Conservation (phyloP, 345 rosid genomes). For the Hibiscus tridactylites region DNA sequence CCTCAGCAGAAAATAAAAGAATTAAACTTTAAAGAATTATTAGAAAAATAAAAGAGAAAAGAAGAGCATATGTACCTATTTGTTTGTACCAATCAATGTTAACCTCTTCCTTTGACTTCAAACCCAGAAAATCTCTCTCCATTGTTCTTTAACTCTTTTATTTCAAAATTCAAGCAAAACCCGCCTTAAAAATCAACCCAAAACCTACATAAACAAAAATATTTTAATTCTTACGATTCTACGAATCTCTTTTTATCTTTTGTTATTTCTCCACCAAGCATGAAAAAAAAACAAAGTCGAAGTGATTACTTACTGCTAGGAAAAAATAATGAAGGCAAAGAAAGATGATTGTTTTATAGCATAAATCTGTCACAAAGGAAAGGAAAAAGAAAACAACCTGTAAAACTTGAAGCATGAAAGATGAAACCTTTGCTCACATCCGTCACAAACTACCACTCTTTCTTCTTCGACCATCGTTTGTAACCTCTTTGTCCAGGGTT, state of each 20-base stretch:
- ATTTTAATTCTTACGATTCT: constrained; percentile 10
- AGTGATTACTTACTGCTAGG: constrained; percentile 8
- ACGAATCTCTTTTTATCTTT: neutral
- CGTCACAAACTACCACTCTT: too few relatives aligned
- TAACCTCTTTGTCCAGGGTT: too few relatives aligned
- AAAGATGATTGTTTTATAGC: neutral
- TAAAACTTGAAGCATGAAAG: too few relatives aligned
- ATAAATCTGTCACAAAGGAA: neutral
- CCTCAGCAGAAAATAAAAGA: neutral
- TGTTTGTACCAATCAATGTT: constrained; percentile 33
- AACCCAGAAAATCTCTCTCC: constrained; percentile 85
- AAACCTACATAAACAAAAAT: neutral
- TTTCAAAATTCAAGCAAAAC: constrained; percentile 13
- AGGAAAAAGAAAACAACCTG: too few relatives aligned
- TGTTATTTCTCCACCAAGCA: constrained; percentile 5
- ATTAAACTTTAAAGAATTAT: neutral
- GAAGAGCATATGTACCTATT: constrained; percentile 22
- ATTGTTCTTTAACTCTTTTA: constrained; percentile 22
- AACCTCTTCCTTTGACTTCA: constrained; percentile 52
- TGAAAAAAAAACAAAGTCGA: neutral
- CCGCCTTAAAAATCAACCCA: constrained; percentile 5
- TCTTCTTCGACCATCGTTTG: too few relatives aligned
- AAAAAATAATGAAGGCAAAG: neutral
- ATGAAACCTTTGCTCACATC: too few relatives aligned
- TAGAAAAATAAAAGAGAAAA: neutral